A percentile compares a stretch with the other conserved stretches of the same genome.
phyloP scores from a whole-genome alignment of 176 grass and related monocot genomes.

The Eragrostis nindensis region DNA sequence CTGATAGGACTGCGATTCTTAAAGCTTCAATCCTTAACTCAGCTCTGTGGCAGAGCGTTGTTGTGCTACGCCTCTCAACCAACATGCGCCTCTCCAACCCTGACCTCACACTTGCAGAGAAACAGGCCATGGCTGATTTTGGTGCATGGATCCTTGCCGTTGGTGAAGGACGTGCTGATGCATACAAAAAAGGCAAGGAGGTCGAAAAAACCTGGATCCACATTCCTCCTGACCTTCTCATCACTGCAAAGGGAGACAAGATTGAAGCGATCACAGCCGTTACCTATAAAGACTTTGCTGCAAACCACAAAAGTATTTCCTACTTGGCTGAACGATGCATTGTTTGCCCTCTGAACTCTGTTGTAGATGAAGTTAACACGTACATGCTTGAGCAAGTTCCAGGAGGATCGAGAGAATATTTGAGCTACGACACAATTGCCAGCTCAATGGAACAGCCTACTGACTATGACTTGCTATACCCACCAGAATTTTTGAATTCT shows the following conservation, averaged over 20 bases:
- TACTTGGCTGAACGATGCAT: conserved; percentile 5
- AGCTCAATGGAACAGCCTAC: background rate
- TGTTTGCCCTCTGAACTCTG: background rate
- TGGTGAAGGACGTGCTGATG: background rate
- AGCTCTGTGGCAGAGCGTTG: fast-evolving
- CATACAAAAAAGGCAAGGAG: background rate
- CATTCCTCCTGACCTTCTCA: background rate
- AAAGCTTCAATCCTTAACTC: background rate
- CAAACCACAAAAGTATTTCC: background rate
- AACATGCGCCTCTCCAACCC: background rate
- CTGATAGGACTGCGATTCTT: background rate
- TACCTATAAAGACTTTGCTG: background rate
- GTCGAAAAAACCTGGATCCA: background rate
- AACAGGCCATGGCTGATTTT: background rate
- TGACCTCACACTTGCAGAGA: background rate
- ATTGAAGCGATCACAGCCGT: background rate
- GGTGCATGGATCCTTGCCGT: background rate
- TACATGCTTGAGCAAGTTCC: background rate
- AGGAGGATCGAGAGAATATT: background rate
- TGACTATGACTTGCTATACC: background rate
- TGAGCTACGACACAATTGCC: background rate
- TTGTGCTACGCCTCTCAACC: background rate
- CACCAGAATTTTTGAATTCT: conserved; percentile 7
- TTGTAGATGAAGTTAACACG: background rate
- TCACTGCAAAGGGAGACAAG: background rate